Conservation (phyloP, 2,329 filamentous ascomycete species). For the Lachnellula suecica region DNA sequence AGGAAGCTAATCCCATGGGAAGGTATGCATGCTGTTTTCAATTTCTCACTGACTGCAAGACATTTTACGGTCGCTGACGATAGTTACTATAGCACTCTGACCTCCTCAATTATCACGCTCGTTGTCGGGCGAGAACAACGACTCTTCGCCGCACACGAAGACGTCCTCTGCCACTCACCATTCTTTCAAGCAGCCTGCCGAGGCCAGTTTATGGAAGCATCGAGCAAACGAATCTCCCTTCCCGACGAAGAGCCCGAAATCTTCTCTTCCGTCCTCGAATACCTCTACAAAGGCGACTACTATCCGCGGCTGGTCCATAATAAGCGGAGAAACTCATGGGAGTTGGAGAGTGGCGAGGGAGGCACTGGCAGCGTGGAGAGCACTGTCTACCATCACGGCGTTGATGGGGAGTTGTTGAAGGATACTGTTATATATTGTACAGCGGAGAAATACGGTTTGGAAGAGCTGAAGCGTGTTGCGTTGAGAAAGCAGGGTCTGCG, state of each 20-base stretch:
- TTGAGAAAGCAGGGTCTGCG: slow-evolving; percentile 87
- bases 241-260: slow-evolving; percentile 82
- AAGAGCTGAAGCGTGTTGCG: slow-evolving; percentile 87
- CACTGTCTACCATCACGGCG: slow-evolving; percentile 74
- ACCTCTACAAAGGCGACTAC: slow-evolving; percentile 65
- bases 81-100: slow-evolving; percentile 28
- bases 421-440: slow-evolving; percentile 95
- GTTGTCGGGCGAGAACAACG: slow-evolving; percentile 81
- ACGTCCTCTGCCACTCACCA: slow-evolving; percentile 81
- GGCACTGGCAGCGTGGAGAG: slow-evolving; percentile 59
- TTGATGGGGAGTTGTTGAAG: slow-evolving; percentile 76
- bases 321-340: slow-evolving; percentile 84
- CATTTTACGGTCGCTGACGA: slow-evolving; percentile 14
- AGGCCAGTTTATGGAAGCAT: slow-evolving; percentile 70
- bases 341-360: slow-evolving; percentile 66
- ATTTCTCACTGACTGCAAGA: neutral
- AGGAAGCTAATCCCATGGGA: slow-evolving; percentile 21
- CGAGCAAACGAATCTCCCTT: slow-evolving; percentile 76
- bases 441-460: slow-evolving; percentile 85
- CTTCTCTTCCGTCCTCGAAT: slow-evolving; percentile 92
- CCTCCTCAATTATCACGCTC: slow-evolving; percentile 80
- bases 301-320: slow-evolving; percentile 85
- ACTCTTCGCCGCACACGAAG: slow-evolving; percentile 92
- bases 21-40: slow-evolving; percentile 24
- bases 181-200: slow-evolving; percentile 76